A percentile compares a stretch with the other conserved stretches of the same genome.
phyloP scores from a whole-genome alignment of 2,329 filamentous ascomycete species.

The Salinomyces thailandicus region DNA sequence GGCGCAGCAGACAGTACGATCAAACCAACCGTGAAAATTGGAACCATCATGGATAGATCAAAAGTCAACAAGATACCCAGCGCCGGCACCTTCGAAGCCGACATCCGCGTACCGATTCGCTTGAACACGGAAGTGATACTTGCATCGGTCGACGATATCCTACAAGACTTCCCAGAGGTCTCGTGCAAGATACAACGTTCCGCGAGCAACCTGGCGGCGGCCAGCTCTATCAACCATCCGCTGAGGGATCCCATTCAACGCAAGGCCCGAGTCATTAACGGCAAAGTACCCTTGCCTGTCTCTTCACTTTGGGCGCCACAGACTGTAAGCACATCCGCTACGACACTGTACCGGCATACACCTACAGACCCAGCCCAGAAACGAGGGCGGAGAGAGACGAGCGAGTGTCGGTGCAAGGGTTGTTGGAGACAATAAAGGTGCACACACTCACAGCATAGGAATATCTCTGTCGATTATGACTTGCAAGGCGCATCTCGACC shows the following conservation, averaged over 20 bases:
- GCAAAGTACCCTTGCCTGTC: conserved; percentile 24
- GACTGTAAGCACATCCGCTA: conserved; percentile 35
- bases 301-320: conserved; percentile 31
- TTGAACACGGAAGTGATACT: conserved; percentile 23
- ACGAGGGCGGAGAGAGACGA: conserved; percentile 21
- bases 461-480: conserved; percentile 12
- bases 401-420: conserved; percentile 24
- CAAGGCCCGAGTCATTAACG: conserved; percentile 20
- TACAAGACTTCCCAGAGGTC: conserved; percentile 23
- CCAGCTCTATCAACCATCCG: conserved; percentile 25
- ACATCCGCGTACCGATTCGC: conserved; percentile 33
- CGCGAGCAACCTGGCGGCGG: conserved; percentile 20
- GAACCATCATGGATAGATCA: conserved; percentile 31
- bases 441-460: conserved; percentile 25
- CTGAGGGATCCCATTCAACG: conserved; percentile 22
- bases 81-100: conserved; percentile 29
- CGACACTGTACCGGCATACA: conserved; percentile 28
- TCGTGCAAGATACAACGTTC: conserved; percentile 26
- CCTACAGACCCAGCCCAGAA: conserved; percentile 26
- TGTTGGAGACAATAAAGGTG: conserved; percentile 22
- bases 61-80: conserved; percentile 37
- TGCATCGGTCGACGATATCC: conserved; percentile 18
- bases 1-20: conserved; percentile 27
- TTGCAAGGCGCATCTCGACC: too few species aligned
- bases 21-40: conserved; percentile 32